These are phyloP conservation scores for Hygrocybe punicea DNA, from an alignment of 768 basidiomycete species.

Conservation along the genomic window DNA sequence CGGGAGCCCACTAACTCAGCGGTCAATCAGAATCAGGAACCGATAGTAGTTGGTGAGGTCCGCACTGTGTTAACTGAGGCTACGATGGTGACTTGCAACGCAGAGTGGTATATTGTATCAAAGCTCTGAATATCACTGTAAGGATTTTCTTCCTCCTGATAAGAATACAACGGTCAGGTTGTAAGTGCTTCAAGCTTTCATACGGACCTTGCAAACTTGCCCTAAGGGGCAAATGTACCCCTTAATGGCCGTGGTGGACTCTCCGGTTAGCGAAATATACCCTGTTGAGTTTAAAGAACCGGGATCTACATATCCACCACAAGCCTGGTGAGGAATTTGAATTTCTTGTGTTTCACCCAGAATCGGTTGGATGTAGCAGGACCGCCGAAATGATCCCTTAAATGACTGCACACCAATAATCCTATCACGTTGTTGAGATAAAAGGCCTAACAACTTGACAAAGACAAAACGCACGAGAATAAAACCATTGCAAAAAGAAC, in stretches of 20 bases:
- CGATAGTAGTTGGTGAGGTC: constrained; percentile 9
- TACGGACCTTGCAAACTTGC: constrained; percentile 69
- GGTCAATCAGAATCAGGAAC: not conserved
- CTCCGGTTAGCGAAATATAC: constrained; percentile 32
- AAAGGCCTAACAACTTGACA: not conserved
- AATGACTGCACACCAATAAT: constrained; percentile 96
- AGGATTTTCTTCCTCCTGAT: constrained; percentile 66
- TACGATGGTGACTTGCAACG: constrained; percentile 80
- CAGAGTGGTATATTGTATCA: constrained; percentile 80
- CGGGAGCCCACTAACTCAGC: constrained; percentile 56
- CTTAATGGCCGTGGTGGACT: constrained; percentile 42
- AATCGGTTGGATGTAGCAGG: constrained; percentile 54
- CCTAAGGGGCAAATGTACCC: constrained; percentile 90
- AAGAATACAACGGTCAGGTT: not conserved
- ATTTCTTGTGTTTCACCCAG: constrained; percentile 49
- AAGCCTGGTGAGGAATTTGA: constrained; percentile 52
- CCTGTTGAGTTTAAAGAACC: constrained; percentile 46
- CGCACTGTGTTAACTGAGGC: constrained; percentile 75
- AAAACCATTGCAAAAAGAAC: constrained; percentile 84
- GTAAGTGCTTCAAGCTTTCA: not conserved
- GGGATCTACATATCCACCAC: constrained; percentile 79
- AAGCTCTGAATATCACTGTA: constrained; percentile 67
- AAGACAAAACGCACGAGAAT: constrained; percentile 65
- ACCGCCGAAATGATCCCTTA: constrained; percentile 73
- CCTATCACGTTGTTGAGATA: constrained; percentile 31